Percentiles rank a stretch among this genome's conserved stretches.
phyloP scores from a whole-genome alignment of 306 rosid genomes.

The Mimosa bimucronata region DNA sequence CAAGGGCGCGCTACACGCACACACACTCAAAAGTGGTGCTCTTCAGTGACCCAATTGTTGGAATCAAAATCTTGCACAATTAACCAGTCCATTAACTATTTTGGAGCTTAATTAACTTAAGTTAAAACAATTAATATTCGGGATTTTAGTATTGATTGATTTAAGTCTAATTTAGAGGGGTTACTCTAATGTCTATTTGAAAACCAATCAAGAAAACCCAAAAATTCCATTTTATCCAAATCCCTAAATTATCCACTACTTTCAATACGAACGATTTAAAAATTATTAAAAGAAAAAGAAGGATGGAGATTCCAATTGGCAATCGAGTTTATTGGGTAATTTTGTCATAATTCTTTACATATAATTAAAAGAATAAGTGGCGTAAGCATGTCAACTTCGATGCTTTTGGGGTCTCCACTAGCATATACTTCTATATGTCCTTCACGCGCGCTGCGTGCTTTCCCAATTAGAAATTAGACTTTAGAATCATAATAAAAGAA shows the following conservation, averaged over 20 bases:
- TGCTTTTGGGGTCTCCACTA: constrained; percentile 43
- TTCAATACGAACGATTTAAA: background rate
- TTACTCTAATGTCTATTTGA: too few species aligned
- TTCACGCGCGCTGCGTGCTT: constrained; percentile 20
- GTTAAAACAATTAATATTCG: too few species aligned
- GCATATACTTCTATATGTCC: constrained; percentile 9
- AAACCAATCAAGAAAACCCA: too few species aligned
- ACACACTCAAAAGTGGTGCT: too few species aligned
- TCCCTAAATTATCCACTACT: background rate
- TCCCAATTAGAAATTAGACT: constrained; percentile 2
- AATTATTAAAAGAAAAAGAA: background rate
- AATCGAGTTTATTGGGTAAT: constrained; percentile 11
- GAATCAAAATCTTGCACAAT: too few species aligned
- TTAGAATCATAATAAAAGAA: background rate
- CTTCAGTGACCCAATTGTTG: too few species aligned
- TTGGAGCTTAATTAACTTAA: too few species aligned
- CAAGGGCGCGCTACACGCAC: too few species aligned
- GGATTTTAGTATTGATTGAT: too few species aligned
- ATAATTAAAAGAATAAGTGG: constrained; percentile 37
- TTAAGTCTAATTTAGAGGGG: too few species aligned
- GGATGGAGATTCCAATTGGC: background rate
- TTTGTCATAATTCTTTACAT: constrained; percentile 46
- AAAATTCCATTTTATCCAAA: too few species aligned
- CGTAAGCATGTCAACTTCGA: constrained; percentile 52
- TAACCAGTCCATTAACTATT: too few species aligned